Evolutionary conservation across 2,329 filamentous ascomycete species (phyloP).

Genomic region (Knufia petricola): DNA sequence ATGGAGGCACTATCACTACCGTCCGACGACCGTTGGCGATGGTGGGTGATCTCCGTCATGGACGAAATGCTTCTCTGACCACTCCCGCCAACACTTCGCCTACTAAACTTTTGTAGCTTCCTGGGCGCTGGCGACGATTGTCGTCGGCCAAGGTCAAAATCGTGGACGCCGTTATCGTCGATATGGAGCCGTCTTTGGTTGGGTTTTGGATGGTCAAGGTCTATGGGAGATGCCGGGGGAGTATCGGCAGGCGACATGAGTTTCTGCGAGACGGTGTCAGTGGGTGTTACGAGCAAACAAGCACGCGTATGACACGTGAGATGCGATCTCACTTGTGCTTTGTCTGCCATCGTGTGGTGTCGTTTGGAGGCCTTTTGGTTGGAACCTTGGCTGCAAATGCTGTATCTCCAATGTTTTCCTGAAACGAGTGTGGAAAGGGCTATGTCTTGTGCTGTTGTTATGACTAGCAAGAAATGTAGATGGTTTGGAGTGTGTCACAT

Average conservation of each 20-base stretch:
- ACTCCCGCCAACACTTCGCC: not conserved
- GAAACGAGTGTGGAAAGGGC: not conserved
- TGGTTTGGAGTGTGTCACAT: not conserved
- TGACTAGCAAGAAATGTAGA: not conserved
- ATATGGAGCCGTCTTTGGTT: constrained; percentile 3
- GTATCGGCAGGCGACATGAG: constrained; percentile 4
- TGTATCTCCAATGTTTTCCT: not conserved
- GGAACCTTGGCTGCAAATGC: not conserved
- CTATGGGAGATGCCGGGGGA: constrained; percentile 3
- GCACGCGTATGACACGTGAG: not conserved
- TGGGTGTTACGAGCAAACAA: constrained; percentile 1
- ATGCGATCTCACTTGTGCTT: constrained; percentile 2
- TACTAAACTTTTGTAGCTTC: constrained; percentile 6
- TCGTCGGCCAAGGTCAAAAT: constrained; percentile 5
- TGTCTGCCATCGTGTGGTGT: not conserved
- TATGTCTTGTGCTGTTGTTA: not conserved
- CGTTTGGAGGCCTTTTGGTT: not conserved
- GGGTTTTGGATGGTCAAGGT: not conserved
- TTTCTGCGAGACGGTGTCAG: constrained; percentile 5
- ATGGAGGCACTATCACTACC: constrained; percentile 1
- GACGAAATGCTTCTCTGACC: constrained; percentile 5
- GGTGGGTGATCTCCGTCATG: constrained; percentile 5
- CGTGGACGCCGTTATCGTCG: constrained; percentile 6
- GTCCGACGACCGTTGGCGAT: constrained; percentile 7
- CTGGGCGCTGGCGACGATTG: not conserved